Evolutionary conservation across 805 yeast species (phyloP), one percentile per base, ranked within the genome.

Genomic region (Wickerhamiella siamensis): DNA sequence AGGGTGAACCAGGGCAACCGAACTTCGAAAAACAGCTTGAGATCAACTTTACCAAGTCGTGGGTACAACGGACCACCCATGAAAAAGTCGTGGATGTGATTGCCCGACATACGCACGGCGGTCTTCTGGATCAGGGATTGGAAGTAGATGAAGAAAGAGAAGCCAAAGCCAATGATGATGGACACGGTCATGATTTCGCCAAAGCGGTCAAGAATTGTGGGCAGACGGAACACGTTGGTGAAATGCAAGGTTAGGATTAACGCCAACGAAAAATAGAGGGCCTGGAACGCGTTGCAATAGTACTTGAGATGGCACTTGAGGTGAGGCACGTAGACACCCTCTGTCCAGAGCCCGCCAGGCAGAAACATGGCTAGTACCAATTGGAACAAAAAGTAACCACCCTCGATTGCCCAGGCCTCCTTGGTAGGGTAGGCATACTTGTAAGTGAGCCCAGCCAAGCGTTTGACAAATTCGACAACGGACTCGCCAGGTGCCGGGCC

Each of bases 31-130:
- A 91, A 91, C 94, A 91, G 84, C 70, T 91, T 91, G 60, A 84
- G 68, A 63, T 91, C 98, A 53, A 88, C 71, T 52, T 78, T 79
- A 33, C 96, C 97, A 57, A 88, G 69, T 60, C 98, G 73, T 48
- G 98, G 98, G 63, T 91, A 91, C 59, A 91, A 73, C 33, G 96
- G 94, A 14, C 95, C 95, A 38, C 98, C 98, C 93, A 91, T 78
- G 66, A 91, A 91, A 56, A 84, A 69, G 62, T 91, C 98, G 57
- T 86, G 88, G 50, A 91, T 61, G 55, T 73, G 79, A 61, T 81
- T 83, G 18, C 97, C 96, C 6, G 96, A 78, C 88, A 88, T 75
- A 48, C 91, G 70, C 60, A 83, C 88, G 60, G 81, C 83, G 56
- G 83, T 94, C 44, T 76, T 75, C 42, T 82, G 68, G 46, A 56